phyloP scores from a whole-genome alignment of 2,329 filamentous ascomycete species.

The Penicillium sp. region DNA sequence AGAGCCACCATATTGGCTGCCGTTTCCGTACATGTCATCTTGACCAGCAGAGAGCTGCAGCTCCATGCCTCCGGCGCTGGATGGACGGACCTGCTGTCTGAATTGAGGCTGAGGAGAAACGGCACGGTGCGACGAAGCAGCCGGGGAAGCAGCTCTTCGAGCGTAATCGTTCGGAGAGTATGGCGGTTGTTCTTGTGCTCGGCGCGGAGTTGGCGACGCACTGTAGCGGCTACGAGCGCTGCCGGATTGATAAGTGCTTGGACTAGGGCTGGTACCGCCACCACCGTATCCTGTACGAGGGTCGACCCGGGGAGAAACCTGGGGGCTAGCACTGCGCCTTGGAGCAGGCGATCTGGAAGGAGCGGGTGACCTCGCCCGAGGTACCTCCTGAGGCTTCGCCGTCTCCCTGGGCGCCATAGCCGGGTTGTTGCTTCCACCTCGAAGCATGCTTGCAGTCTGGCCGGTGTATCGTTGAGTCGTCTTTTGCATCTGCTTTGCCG shows the following conservation, averaged over 20 bases:
- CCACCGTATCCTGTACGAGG: conserved; percentile 40
- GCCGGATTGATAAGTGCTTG: conserved; percentile 46
- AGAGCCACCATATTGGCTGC: conserved; percentile 31
- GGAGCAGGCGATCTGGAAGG: conserved; percentile 68
- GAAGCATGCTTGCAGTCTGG: conserved; percentile 79
- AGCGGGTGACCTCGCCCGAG: conserved; percentile 64
- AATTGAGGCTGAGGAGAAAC: conserved; percentile 56
- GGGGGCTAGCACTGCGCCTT: conserved; percentile 47
- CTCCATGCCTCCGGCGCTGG: conserved; percentile 60
- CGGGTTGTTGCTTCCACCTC: conserved; percentile 46
- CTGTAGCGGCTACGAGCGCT: conserved; percentile 42
- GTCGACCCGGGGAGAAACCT: conserved; percentile 31
- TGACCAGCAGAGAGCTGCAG: conserved; percentile 62
- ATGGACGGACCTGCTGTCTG: conserved; percentile 50
- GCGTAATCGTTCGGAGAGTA: conserved; percentile 47
- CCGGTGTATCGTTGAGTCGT: conserved; percentile 84
- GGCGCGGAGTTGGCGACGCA: conserved; percentile 38
- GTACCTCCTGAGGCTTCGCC: conserved; percentile 43
- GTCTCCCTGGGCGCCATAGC: conserved; percentile 38
- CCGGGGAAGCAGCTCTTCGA: conserved; percentile 39
- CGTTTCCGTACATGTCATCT: conserved; percentile 57
- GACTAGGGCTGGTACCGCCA: conserved; percentile 43
- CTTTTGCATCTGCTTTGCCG: conserved; percentile 92
- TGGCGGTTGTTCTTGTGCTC: conserved; percentile 35
- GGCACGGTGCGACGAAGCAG: conserved; percentile 40